Conservation (phyloP, 2,329 filamentous ascomycete species). For the Exophiala xenobiotica region DNA sequence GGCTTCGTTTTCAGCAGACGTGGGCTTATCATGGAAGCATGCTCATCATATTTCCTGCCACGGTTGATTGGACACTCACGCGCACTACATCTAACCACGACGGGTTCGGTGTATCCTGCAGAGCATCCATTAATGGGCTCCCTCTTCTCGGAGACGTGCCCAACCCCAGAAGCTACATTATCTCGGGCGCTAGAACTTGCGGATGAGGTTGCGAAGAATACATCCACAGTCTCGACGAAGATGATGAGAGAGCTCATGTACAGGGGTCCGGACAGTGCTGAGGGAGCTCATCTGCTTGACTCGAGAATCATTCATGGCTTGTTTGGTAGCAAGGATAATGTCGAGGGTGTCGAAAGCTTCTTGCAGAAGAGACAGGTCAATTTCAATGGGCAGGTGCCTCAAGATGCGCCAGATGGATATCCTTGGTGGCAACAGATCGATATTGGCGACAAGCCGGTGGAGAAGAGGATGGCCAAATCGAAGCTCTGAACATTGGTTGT, state of each 20-base stretch:
- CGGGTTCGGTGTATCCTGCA: constrained; percentile 60
- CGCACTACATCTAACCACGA: constrained; percentile 65
- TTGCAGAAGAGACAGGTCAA: constrained; percentile 65
- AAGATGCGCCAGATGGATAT: constrained; percentile 59
- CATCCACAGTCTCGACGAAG: constrained; percentile 62
- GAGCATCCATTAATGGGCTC: constrained; percentile 52
- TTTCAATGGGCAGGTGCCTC: constrained; percentile 61
- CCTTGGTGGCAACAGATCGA: constrained; percentile 68
- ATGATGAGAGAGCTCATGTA: constrained; percentile 74
- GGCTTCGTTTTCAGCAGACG: constrained; percentile 70
- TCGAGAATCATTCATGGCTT: constrained; percentile 42
- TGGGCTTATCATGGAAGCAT: constrained; percentile 69
- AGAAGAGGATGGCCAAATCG: constrained; percentile 17
- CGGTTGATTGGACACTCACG: constrained; percentile 63
- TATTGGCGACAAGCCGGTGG: constrained; percentile 31
- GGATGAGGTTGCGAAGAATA: constrained; percentile 64
- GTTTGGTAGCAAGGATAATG: constrained; percentile 56
- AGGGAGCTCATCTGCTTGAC: constrained; percentile 70
- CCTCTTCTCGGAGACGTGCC: constrained; percentile 66
- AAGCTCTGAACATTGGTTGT: constrained; percentile 14
- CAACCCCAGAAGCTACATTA: constrained; percentile 60
- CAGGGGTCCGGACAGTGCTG: constrained; percentile 53
- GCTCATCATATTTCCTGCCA: constrained; percentile 67
- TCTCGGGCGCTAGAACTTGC: constrained; percentile 65
- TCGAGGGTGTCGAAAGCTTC: constrained; percentile 68